Evolutionary conservation across 2,329 filamentous ascomycete species (phyloP).

Genomic region (Pseudopyricularia javanii): DNA sequence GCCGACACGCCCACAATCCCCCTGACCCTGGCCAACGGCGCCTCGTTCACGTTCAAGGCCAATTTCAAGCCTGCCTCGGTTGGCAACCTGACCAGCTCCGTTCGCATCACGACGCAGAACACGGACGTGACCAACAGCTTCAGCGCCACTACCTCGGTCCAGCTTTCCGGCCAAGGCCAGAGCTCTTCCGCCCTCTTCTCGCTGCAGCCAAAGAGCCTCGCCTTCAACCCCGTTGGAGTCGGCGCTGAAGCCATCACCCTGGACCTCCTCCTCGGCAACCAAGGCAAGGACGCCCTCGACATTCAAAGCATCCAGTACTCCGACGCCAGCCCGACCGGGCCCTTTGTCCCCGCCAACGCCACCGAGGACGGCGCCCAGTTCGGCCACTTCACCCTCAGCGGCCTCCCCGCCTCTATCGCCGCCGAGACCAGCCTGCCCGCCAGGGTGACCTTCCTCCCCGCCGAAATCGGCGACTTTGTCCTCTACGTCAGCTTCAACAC

Average conservation of each 20-base stretch:
- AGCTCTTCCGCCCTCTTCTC: conserved; percentile 31
- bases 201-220: conserved; percentile 32
- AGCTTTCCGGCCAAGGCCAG: conserved; percentile 34
- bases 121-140: conserved; percentile 26
- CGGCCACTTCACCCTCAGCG: conserved; percentile 34
- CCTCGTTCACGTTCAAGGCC: conserved; percentile 28
- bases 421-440: conserved; percentile 26
- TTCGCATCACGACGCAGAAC: conserved; percentile 27
- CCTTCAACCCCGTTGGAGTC: conserved; percentile 35
- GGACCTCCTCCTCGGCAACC: conserved; percentile 33
- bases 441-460: conserved; percentile 33
- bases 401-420: conserved; percentile 29
- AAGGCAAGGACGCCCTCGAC: conserved; percentile 31
- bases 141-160: conserved; percentile 30
- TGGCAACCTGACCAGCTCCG: conserved; percentile 32
- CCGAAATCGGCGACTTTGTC: conserved; percentile 30
- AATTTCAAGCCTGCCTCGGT: conserved; percentile 31
- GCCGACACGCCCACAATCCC: conserved; percentile 16
- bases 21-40: conserved; percentile 19
- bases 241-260: conserved; percentile 25
- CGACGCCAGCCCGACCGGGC: conserved; percentile 26
- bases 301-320: conserved; percentile 33
- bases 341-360: conserved; percentile 23
- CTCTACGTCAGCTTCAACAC: conserved; percentile 34
- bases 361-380: conserved; percentile 16